These are phyloP conservation scores for Fraxinus platypoda DNA, from an alignment of 305 asterid species.

Conservation along the genomic window DNA sequence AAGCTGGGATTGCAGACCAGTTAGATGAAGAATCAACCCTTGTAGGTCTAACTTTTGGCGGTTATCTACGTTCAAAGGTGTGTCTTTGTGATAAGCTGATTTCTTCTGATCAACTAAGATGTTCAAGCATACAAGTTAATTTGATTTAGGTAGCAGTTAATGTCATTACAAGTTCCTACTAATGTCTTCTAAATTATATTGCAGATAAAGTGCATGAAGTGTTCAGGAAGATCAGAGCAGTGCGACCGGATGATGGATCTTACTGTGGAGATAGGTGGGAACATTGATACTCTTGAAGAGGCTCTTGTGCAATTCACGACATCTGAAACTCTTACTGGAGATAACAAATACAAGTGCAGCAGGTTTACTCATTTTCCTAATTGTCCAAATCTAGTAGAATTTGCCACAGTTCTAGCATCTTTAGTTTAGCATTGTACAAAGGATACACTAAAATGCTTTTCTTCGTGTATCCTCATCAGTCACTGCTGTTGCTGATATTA, in stretches of 20 bases:
- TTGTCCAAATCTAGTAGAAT: constrained; percentile 1
- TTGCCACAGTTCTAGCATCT: constrained; percentile 1
- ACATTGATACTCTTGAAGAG: constrained; percentile 47
- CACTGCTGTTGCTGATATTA: not conserved
- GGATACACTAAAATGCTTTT: not conserved
- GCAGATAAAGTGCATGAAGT: constrained; percentile 65
- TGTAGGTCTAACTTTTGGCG: constrained; percentile 57
- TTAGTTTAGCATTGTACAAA: not conserved
- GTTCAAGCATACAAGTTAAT: constrained; percentile 9
- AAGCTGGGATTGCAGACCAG: constrained; percentile 46
- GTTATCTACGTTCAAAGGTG: constrained; percentile 63
- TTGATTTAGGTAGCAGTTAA: constrained; percentile 3
- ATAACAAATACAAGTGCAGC: constrained; percentile 60
- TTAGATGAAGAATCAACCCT: constrained; percentile 53
- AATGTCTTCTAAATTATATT: constrained; percentile 16
- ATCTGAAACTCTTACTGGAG: constrained; percentile 63
- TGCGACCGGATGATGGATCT: constrained; percentile 58
- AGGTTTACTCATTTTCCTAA: constrained; percentile 32
- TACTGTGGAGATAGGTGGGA: constrained; percentile 56
- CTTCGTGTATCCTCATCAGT: not conserved
- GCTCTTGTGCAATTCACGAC: constrained; percentile 55
- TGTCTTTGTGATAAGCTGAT: constrained; percentile 16
- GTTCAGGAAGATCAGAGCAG: constrained; percentile 48
- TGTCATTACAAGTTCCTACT: not conserved
- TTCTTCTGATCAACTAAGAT: not conserved